Evolutionary conservation across 768 basidiomycete species (phyloP), one percentile per base, ranked within the genome.

Genomic region (Artomyces pyxidatus): DNA sequence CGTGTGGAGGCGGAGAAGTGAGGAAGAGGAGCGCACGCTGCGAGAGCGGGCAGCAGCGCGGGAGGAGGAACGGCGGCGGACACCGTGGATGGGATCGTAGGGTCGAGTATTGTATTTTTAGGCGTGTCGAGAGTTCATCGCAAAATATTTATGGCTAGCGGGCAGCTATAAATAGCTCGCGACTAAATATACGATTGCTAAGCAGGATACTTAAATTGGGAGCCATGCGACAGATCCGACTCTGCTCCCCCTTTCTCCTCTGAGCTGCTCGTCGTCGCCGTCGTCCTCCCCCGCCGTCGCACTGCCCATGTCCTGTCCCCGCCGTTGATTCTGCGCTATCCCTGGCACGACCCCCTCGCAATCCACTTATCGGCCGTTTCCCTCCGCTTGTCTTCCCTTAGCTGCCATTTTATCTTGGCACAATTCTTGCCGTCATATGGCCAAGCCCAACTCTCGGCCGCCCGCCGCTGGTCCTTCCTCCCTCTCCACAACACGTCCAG

Each of bases 31-130:
- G 17, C 59, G 41, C 58, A 59, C 43, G 43, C 58, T 73, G 60
- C 42, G 52, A 50, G 69, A 65, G 52, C 59, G 65, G 54, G 82
- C 71, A 21, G 65, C 64, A 28, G 58, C 61, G 48, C 72, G 78
- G 39, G 70, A 77, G 53, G 81, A 83, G 59, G 82, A 84, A 48
- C 71, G 82, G 58, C 66, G 69, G 61, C 71, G 75, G 44, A 42
- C 56, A 47, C 49, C 49, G 52, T 35, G 59, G 56, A 55, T 49
- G 37, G 50, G 51, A 51, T 55, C 48, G 42, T 49, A 28, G 5
- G 11, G 42, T n/a, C n/a, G n/a, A n/a, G n/a, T n/a, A n/a, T n/a
- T n/a, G 41, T 56, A 55, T 58, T 49, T 50, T 51, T 58, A 59
- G 59, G 17, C 17, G 19, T 28, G 16, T 6, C 26, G 2, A n/a